Evolutionary conservation across 345 rosid genomes (phyloP).

Genomic region (Aquilaria yunnanensis): DNA sequence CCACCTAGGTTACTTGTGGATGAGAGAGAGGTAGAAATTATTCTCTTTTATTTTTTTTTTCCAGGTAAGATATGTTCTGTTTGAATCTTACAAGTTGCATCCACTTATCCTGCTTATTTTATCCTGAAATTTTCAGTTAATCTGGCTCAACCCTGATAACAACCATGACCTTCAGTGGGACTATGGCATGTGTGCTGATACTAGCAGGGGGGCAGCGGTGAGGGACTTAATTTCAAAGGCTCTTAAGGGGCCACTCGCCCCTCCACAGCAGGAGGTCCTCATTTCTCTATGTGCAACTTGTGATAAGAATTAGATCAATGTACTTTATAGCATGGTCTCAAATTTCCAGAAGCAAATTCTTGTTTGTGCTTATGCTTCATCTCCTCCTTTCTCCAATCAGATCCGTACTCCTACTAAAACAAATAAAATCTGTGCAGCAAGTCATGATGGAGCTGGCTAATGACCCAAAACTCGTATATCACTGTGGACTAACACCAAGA

Average conservation of each 20-base stretch:
- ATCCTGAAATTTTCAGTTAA: slow-evolving; percentile 42
- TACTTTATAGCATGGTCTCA: no score
- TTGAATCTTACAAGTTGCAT: neutral
- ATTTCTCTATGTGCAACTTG: slow-evolving; percentile 1
- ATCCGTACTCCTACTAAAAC: no score
- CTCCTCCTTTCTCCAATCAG: neutral
- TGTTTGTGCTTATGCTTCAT: no score
- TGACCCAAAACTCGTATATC: slow-evolving; percentile 88
- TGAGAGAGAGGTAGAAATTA: slow-evolving; percentile 60
- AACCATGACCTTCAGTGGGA: slow-evolving; percentile 97
- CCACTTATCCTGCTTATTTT: slow-evolving; percentile 8
- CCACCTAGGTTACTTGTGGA: slow-evolving; percentile 80
- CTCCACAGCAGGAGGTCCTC: slow-evolving; percentile 73
- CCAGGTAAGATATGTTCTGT: no score
- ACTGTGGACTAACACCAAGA: slow-evolving; percentile 87
- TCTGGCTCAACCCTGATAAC: slow-evolving; percentile 95
- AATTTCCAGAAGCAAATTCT: neutral
- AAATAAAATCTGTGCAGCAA: slow-evolving; percentile 35
- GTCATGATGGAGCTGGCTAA: slow-evolving; percentile 62
- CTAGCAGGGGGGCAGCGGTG: slow-evolving; percentile 87
- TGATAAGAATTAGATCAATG: neutral
- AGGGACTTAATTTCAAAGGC: slow-evolving; percentile 85
- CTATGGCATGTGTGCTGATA: slow-evolving; percentile 97
- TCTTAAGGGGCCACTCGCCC: slow-evolving; percentile 72
- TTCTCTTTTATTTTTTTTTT: slow-evolving; percentile 5